phyloP scores from a whole-genome alignment of 371 early-diverging fungal species.

The Mortierella sp. region DNA sequence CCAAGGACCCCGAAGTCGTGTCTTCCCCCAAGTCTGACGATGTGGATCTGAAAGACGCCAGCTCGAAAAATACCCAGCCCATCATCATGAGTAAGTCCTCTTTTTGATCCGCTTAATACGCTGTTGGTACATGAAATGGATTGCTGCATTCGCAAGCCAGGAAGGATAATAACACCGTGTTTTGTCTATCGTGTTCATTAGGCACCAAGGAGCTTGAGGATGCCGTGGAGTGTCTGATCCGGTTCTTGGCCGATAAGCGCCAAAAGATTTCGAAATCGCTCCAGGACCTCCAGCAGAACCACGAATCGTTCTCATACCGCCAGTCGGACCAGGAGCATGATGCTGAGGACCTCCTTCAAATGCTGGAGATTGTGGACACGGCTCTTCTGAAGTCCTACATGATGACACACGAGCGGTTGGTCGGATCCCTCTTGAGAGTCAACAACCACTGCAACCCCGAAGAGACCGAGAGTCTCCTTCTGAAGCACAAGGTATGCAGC shows the following conservation, averaged over 20 bases:
- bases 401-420: conserved; percentile 81
- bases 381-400: conserved; percentile 89
- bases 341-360: conserved; percentile 52
- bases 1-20: conserved; percentile 24
- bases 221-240: conserved; percentile 74
- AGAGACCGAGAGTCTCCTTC: conserved; percentile 83
- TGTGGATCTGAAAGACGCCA: conserved; percentile 3
- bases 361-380: conserved; percentile 90
- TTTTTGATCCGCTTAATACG: too few relatives aligned
- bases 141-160: too few relatives aligned
- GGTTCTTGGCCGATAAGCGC: conserved; percentile 81
- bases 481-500: conserved; percentile 69
- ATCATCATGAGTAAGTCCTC: conserved; percentile 47
- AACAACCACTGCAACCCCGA: conserved; percentile 89
- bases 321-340: conserved; percentile 61
- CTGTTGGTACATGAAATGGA: too few relatives aligned
- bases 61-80: conserved; percentile 23
- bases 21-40: conserved; percentile 26
- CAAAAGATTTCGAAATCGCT: conserved; percentile 61
- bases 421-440: conserved; percentile 90
- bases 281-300: conserved; percentile 25
- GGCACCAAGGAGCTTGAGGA: conserved; percentile 65
- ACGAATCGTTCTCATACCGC: conserved; percentile 34
- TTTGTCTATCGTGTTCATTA: conserved; percentile 1
- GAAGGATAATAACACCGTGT: too few relatives aligned